Evolutionary conservation across 768 basidiomycete genomes (phyloP).

Genomic region (Boletus reticulatus): DNA sequence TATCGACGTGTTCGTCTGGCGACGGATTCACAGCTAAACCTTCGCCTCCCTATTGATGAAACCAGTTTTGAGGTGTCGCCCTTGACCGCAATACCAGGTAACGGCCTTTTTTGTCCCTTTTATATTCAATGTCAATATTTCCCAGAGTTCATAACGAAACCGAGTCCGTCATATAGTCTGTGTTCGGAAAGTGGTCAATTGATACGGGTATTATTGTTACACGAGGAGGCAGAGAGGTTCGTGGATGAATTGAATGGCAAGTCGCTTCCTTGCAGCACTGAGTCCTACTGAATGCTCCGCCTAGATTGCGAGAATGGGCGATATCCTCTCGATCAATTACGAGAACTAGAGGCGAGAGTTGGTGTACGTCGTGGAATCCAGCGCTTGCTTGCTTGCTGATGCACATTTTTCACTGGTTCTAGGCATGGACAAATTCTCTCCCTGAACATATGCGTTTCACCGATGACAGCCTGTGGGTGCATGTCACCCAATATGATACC

Average conservation of each 20-base stretch:
- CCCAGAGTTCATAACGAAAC: constrained; percentile 67
- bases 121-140: constrained; percentile 2
- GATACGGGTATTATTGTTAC: constrained; percentile 65
- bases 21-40: constrained; percentile 45
- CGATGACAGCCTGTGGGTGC: constrained; percentile 64
- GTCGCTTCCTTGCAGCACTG: constrained; percentile 5
- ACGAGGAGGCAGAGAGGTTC: constrained; percentile 56
- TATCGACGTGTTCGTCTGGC: constrained; percentile 36
- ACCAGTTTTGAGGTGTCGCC: constrained; percentile 75
- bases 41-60: constrained; percentile 79
- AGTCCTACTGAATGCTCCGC: constrained; percentile 20
- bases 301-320: constrained; percentile 26
- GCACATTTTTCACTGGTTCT: constrained; percentile 3
- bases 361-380: constrained; percentile 16
- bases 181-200: constrained; percentile 68
- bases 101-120: background rate
- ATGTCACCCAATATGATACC: constrained; percentile 77
- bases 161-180: constrained; percentile 53
- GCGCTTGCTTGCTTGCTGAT: constrained; percentile 4
- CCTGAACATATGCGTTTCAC: constrained; percentile 71
- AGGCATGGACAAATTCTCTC: constrained; percentile 69
- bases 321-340: constrained; percentile 34
- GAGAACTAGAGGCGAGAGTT: constrained; percentile 47
- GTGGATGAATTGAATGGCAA: constrained; percentile 53
- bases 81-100: constrained; percentile 33